Evolutionary conservation across 495 filamentous ascomycete species (phyloP), one percentile per base, ranked within the genome.

Genomic region (Xylaria castorea): DNA sequence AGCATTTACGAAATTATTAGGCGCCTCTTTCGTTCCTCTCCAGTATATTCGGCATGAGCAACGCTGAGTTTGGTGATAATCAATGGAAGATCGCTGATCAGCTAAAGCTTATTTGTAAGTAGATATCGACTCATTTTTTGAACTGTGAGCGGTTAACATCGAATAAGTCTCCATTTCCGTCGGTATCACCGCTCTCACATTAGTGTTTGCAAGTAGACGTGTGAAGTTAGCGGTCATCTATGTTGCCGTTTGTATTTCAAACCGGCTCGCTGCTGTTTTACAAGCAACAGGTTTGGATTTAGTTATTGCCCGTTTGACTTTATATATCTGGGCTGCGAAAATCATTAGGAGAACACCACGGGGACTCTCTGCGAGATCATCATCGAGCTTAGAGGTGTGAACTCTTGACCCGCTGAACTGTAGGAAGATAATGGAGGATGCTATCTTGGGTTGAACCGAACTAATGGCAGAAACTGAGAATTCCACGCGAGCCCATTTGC

Each of bases 21-120:
- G 16, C 60, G 1, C 67, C 71, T 14, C 55, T 71, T 9, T 73
- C 68, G 34, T 73, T 73, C 55, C 60, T 73, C 36, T 63, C 71
- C 14, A 73, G 66, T 42, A 68, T 71, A 18, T 71, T 73, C 27
- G 68, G 71, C 12, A 71, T 73, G 71, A 73, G 71, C 18, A 66
- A 67, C 20, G 25, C 58, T 14, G 71, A 73, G 42, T 71, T 73
- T 27, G 66, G 42, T 20, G 50, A 71, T n/a, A 71, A 73, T 18
- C 48, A 68, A 25, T 57, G 32, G 66, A 57, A 57, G 0, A 32
- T 57, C 18, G 7, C 46, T 27, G 46, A 68, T n/a, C 48, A 68
- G 50, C 20, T 57, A 5, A 68, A 68, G 38, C 27, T 68, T 25
- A 68, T 68, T 20, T 57, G 48, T 55, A 30, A 68, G 48, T 38